Evolutionary conservation across 257 asterid genomes (phyloP), one percentile per base, ranked within the genome.

Genomic region (Thymus mandschuricus): DNA sequence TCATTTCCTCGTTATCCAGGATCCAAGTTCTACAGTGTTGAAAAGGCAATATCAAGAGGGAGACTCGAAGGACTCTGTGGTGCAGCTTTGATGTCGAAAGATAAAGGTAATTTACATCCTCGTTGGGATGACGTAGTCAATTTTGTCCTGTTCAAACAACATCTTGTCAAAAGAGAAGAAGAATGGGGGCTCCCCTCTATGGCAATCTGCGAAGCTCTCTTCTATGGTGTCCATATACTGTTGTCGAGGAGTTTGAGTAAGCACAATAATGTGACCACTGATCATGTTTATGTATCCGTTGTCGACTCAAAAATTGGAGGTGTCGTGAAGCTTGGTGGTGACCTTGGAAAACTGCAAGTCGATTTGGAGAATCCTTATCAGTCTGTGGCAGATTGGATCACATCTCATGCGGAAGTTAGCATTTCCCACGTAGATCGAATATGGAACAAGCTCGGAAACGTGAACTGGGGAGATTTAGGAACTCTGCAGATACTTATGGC

Each of bases 371-470:
- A 86, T 64, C 95, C 96, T 0, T 91, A 89, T 76, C 78, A 79
- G 75, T 91, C 93, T 3, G 73, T 86, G 74, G 87, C 80, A 3
- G 95, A 89, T 61, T 91, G 97, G 97, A 82, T 91, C 79, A 76
- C 79, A 5, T 75, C 79, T 55, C 89, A 86, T 73, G 95, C 88
- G 1, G 88, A 89, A 2, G 79, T 91, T 70, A 75, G 84, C 35
- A 59, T 89, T 82, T 87, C 95, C 44, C 85, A 78, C 0, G 81
- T 83, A 0, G 95, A 91, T 60, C 86, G 75, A 45, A 75, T 91
- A 68, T 91, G 97, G 97, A 91, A 89, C 89, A 84, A 82, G 86
- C 89, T 91, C 2, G 97, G 97, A 61, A 91, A 91, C 58, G 95
- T 84, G 15, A 91, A 91, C 73, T 91, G 96, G 97, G 86, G 97